Conservation (phyloP, 768 basidiomycete genomes). For the Aureoboletus auriporus region DNA sequence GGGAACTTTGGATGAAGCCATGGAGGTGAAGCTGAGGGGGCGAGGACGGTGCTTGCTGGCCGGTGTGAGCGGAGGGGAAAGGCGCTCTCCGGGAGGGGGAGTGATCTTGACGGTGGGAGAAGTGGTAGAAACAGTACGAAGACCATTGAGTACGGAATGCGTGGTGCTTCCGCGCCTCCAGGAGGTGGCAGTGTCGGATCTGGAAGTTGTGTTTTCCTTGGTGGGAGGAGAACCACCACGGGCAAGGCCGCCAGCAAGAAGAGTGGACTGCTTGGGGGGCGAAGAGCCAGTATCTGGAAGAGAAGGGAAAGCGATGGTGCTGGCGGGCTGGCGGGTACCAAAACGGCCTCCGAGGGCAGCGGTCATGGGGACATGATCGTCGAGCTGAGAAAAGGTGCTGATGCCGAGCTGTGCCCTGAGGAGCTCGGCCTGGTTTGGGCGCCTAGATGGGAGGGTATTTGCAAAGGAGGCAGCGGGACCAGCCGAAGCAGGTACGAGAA, state of each 20-base stretch:
- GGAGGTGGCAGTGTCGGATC: conserved; percentile 73
- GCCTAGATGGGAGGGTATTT: conserved; percentile 57
- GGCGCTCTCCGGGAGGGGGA: conserved; percentile 61
- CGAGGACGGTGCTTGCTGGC: conserved; percentile 51
- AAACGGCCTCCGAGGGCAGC: conserved; percentile 75
- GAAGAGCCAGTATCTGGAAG: conserved; percentile 45
- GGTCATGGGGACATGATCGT: conserved; percentile 76
- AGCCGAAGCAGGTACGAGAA: conserved; percentile 61
- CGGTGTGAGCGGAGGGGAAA: conserved; percentile 41
- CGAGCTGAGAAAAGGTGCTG: conserved; percentile 23
- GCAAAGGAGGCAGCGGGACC: conserved; percentile 67
- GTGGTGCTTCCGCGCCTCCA: conserved; percentile 72
- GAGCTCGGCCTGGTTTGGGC: conserved; percentile 65
- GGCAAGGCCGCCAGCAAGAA: conserved; percentile 71
- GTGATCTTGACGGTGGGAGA: conserved; percentile 71
- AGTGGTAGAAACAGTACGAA: conserved; percentile 48
- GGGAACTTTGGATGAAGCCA: conserved; percentile 43
- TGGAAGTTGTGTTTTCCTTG: conserved; percentile 50
- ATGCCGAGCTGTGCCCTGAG: conserved; percentile 58
- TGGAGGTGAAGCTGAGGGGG: conserved; percentile 58
- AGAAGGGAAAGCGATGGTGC: conserved; percentile 36
- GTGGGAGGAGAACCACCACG: conserved; percentile 49
- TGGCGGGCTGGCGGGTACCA: conserved; percentile 50
- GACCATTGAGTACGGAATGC: conserved; percentile 69
- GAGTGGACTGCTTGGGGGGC: conserved; percentile 56